phyloP scores from a whole-genome alignment of 164 flowering plant genomes.

The Santalum album region DNA sequence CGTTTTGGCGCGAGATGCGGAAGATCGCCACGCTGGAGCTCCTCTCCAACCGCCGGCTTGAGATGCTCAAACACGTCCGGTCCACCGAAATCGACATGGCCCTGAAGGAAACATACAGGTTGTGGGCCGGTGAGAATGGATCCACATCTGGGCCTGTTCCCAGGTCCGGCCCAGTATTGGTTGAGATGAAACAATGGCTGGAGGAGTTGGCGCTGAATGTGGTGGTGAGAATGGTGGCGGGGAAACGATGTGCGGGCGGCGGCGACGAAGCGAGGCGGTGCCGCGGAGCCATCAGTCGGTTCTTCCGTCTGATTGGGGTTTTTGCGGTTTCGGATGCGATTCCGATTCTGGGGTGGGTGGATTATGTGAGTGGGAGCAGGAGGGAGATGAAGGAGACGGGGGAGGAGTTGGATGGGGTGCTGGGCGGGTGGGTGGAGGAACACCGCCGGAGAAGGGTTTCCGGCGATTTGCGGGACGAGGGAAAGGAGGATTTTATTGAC shows the following conservation, averaged over 20 bases:
- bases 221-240: conserved; percentile 19
- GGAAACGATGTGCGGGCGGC: conserved; percentile 8
- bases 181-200: conserved; percentile 20
- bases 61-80: conserved; percentile 15
- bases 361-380: conserved; percentile 24
- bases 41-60: conserved; percentile 21
- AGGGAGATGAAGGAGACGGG: conserved; percentile 24
- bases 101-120: conserved; percentile 11
- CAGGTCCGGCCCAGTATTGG: not conserved
- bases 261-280: conserved; percentile 11
- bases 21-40: conserved; percentile 19
- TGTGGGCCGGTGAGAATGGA: conserved; percentile 2
- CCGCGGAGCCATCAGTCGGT: conserved; percentile 10
- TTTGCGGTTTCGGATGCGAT: conserved; percentile 22
- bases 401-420: conserved; percentile 15
- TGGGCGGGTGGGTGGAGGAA: conserved; percentile 24
- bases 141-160: not conserved
- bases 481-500: conserved; percentile 24
- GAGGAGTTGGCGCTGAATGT: conserved; percentile 14
- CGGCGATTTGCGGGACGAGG: not conserved
- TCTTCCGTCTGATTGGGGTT: conserved; percentile 9
- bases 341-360: conserved; percentile 28
- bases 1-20: conserved; percentile 36
- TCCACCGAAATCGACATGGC: conserved; percentile 10
- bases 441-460: conserved; percentile 7